Conservation (phyloP, 352 stramenopile genomes). For the Phytophthora cryptogea region DNA sequence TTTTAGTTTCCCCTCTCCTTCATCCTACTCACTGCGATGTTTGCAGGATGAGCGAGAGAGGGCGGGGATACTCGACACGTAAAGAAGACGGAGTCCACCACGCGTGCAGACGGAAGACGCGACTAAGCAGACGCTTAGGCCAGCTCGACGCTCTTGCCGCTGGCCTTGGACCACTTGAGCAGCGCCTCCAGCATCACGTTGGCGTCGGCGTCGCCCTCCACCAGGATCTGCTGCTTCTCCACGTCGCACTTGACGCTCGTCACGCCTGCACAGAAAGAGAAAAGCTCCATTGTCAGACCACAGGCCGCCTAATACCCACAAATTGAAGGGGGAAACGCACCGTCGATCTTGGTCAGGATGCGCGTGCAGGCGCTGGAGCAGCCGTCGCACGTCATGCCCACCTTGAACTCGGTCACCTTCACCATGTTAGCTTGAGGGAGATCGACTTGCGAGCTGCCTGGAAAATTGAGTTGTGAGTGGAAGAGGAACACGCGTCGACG, state of each 20-base stretch:
- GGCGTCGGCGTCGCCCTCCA: conserved; percentile 76
- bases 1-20: conserved; percentile 6
- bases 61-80: conserved; percentile 11
- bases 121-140: conserved; percentile 38
- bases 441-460: conserved; percentile 8
- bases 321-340: conserved; percentile 30
- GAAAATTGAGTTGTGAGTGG: conserved; percentile 32
- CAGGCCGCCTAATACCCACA: no score
- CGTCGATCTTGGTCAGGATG: conserved; percentile 90
- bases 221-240: conserved; percentile 87
- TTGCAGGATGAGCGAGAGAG: not conserved
- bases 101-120: not conserved
- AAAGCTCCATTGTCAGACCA: not conserved
- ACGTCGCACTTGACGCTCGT: conserved; percentile 85
- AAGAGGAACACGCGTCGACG: conserved; percentile 11
- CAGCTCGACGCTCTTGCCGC: conserved; percentile 86
- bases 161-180: conserved; percentile 89
- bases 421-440: conserved; percentile 38
- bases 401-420: conserved; percentile 87
- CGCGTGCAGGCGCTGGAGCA: conserved; percentile 89
- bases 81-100: conserved; percentile 8
- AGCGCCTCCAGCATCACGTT: conserved; percentile 85
- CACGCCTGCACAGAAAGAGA: conserved; percentile 59
- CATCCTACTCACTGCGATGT: conserved; percentile 9
- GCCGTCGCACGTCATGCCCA: conserved; percentile 90